Base-by-base conservation (phyloP, 2,329 filamentous ascomycete species). In the Penicillium sp. region DNA sequence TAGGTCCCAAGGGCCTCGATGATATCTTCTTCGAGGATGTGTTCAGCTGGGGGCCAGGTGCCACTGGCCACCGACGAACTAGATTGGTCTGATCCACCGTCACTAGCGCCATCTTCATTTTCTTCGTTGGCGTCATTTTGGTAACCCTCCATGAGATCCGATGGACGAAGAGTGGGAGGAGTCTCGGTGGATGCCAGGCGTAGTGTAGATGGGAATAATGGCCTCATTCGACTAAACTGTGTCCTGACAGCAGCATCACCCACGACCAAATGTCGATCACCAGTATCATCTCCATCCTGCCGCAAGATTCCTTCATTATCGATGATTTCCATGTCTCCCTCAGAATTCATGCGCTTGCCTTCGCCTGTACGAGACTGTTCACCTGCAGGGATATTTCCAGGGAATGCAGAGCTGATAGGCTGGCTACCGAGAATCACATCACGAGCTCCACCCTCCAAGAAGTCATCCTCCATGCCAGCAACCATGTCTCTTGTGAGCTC, bases 401-500 rank as follows among this genome's bases (percentile, higher is more conserved):
- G 87, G 41, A 90, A 85, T 1, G 88, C 89, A 59, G 91, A 91
- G 46, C 89, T 92, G 43, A 93, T 81, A 0, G 90, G 89, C 64
- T 91, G 88, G 40, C 88, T 84, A 50, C 88, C 85, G 14, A 86
- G 83, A 12, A 94, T 84, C 7, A 95, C 82, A 63, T 93, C 88
- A 56, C 89, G 85, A 11, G 89, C 86, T 62, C 91, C 87, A 19
- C 85, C 86, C 57, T 88, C 89, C 36, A 89, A 84, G 51, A 88
- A 83, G 67, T 92, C 88, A 59, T 92, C 89, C 65, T 92, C 88
- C 59, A 91, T 80, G 1, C 86, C 86, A 54, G 89, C 86, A 6
- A 93, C 80, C 57, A 92, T 89, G 61, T 97, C 93, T 57, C 85
- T 85, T 57, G 94, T 91, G 74, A 96, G 87, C 69, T 96, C 89